Base-by-base conservation (phyloP, 805 yeast species). In the Brettanomyces bruxellensis region DNA sequence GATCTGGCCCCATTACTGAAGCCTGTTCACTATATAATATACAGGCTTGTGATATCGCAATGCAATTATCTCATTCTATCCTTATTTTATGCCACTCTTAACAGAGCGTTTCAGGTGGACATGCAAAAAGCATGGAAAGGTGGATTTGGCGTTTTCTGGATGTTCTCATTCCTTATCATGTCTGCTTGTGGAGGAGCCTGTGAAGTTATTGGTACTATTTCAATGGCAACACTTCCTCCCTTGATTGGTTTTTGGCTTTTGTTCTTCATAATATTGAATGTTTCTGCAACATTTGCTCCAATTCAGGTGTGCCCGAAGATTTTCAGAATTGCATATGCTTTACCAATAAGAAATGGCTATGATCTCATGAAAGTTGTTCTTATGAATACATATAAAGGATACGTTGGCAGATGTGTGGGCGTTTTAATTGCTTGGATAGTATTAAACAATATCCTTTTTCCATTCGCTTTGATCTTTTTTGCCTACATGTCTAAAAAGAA, bases 101-200 rank as follows among this genome's bases (percentile, higher is more conserved):
- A 86, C 36, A 75, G 83, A 14, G 86, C 86, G 1, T 81, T 79
- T 68, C 87, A 83, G 55, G 71, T 83, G 30, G 75, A 78, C 54
- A 75, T 81, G 58, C 71, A 76, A 12, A 55, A 45, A 3, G 65
- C 86, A 0, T 84, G 78, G 66, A 69, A 63, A 30, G 76, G 79
- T 7, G 95, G 95, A 0, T 85, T 85, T 61, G 72, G 86, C 37
- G 80, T 85, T 1, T 76, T 75, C 51, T 86, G 95, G 95, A 72
- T 82, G 76, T 53, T 79, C 34, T 71, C 80, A 5, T 86, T 68
- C 59, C 53, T 86, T 43, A 75, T 86, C 5, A 80, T 86, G 86
- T 66, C 79, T 51, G 86, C 90, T 1, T 83, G 84, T 34, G 95
- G 95, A 48, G 77, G 83, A 40, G 80, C 83, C 30, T 83, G 81